These are phyloP conservation scores for Camellia sinensis DNA, from an alignment of 148 eudicot species.

Conservation along the genomic window DNA sequence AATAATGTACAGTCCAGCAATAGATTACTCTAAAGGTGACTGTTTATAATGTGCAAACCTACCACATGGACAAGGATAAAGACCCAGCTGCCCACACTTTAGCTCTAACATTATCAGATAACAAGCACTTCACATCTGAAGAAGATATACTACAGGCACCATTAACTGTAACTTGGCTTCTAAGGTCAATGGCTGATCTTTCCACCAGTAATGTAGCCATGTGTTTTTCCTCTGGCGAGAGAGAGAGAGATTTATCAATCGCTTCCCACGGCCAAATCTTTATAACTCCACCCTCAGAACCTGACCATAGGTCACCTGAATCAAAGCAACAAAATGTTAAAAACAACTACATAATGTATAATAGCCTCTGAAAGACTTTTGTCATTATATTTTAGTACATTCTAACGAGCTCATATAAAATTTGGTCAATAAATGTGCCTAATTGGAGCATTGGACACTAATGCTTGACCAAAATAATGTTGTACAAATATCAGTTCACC, in stretches of 20 bases:
- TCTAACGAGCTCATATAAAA: not conserved
- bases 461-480: not conserved
- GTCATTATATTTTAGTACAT: not conserved
- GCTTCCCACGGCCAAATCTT: slow-evolving; percentile 94
- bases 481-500: not conserved
- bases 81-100: slow-evolving; percentile 88
- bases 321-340: not conserved
- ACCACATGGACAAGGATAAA: slow-evolving; percentile 87
- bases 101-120: slow-evolving; percentile 62
- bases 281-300: slow-evolving; percentile 78
- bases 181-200: slow-evolving; percentile 68
- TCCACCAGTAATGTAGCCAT: slow-evolving; percentile 92
- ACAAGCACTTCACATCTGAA: slow-evolving; percentile 75
- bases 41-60: slow-evolving; percentile 23
- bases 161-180: slow-evolving; percentile 87
- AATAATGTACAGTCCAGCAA: slow-evolving; percentile 1
- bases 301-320: slow-evolving; percentile 91
- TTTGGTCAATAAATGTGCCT: not conserved
- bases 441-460: not conserved
- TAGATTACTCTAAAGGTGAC: not conserved
- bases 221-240: slow-evolving; percentile 83
- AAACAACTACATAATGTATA: not conserved
- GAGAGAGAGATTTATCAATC: slow-evolving; percentile 76
- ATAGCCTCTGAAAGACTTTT: not conserved
- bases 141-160: slow-evolving; percentile 90